Conservation (phyloP, 306 rosid genomes). For the Quillaja saponaria region DNA sequence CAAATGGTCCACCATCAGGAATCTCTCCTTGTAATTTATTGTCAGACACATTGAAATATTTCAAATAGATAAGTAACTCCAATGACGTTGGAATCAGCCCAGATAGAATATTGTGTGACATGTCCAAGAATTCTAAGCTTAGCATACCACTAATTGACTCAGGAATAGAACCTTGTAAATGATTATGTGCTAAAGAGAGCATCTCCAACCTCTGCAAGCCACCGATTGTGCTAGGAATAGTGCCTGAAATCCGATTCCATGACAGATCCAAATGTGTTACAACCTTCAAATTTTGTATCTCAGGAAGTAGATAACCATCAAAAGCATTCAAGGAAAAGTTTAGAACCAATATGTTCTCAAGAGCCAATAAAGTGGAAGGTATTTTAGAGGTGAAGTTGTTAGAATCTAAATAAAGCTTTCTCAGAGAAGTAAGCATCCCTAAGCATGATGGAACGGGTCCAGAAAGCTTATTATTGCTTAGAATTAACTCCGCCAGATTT, state of each 20-base stretch:
- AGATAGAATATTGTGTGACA: slow-evolving; percentile 27
- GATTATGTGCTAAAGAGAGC: too few relatives aligned
- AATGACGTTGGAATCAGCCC: slow-evolving; percentile 40
- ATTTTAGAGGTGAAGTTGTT: slow-evolving; percentile 30
- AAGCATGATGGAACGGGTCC: slow-evolving; percentile 40
- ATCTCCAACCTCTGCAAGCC: slow-evolving; percentile 26
- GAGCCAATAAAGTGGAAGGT: slow-evolving; percentile 29
- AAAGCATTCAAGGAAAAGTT: slow-evolving; percentile 38
- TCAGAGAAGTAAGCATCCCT: slow-evolving; percentile 28
- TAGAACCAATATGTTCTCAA: slow-evolving; percentile 28
- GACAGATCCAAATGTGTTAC: slow-evolving; percentile 29
- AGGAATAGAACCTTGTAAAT: too few relatives aligned
- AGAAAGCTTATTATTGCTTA: slow-evolving; percentile 29
- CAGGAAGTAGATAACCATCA: slow-evolving; percentile 21
- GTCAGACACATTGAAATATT: slow-evolving; percentile 32
- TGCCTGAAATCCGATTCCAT: slow-evolving; percentile 33
- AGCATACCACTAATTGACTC: too few relatives aligned
- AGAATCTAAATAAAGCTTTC: slow-evolving; percentile 27
- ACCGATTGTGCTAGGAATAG: slow-evolving; percentile 27
- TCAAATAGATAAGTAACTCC: slow-evolving; percentile 31
- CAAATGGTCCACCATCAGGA: slow-evolving; percentile 34
- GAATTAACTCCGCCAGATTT: slow-evolving; percentile 13
- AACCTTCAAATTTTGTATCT: slow-evolving; percentile 32
- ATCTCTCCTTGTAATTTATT: slow-evolving; percentile 35
- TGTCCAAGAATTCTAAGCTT: slow-evolving; percentile 32